Percentiles rank a stretch among this genome's conserved stretches.
Evolutionary conservation across 495 filamentous ascomycete genomes (phyloP).

Genomic region (Venustampulla echinocandica): DNA sequence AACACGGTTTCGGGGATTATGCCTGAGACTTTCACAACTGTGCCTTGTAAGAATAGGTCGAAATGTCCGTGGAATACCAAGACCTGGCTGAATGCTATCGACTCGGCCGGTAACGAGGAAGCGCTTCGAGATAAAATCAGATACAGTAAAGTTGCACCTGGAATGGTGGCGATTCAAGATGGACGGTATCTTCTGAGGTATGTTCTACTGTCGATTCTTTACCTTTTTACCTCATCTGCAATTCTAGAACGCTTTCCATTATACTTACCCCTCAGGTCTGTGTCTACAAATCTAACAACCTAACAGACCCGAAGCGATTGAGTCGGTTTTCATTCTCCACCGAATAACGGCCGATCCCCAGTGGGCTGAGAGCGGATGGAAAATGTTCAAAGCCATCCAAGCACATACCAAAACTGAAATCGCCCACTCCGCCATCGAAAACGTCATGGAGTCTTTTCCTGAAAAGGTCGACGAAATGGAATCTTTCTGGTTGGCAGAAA

Average conservation of each 20-base stretch:
- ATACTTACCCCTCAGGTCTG: slow-evolving; percentile 11
- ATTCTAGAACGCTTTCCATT: too few species aligned
- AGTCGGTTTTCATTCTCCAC: slow-evolving; percentile 55
- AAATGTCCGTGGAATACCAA: slow-evolving; percentile 71
- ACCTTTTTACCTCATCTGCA: too few species aligned
- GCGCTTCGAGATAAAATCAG: slow-evolving; percentile 7
- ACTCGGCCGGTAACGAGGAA: slow-evolving; percentile 28
- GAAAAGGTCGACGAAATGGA: slow-evolving; percentile 43
- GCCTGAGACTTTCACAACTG: slow-evolving; percentile 60
- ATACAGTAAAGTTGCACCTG: slow-evolving; percentile 9
- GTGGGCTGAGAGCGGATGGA: slow-evolving; percentile 50
- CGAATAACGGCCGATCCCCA: slow-evolving; percentile 46
- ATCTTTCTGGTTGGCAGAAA: slow-evolving; percentile 67
- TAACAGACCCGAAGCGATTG: slow-evolving; percentile 51
- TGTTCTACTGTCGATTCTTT: too few species aligned
- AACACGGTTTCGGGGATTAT: slow-evolving; percentile 75
- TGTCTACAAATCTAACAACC: neutral
- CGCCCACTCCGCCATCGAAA: slow-evolving; percentile 35
- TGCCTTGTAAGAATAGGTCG: slow-evolving; percentile 55
- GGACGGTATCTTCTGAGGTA: slow-evolving; percentile 19
- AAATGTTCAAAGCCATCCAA: slow-evolving; percentile 44
- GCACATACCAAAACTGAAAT: slow-evolving; percentile 35
- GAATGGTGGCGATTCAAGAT: slow-evolving; percentile 16
- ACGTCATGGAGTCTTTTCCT: slow-evolving; percentile 26
- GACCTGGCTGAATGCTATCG: slow-evolving; percentile 44